phyloP scores from a whole-genome alignment of 1,284 basidiomycete genomes.

The Sanghuangporus weigelae region DNA sequence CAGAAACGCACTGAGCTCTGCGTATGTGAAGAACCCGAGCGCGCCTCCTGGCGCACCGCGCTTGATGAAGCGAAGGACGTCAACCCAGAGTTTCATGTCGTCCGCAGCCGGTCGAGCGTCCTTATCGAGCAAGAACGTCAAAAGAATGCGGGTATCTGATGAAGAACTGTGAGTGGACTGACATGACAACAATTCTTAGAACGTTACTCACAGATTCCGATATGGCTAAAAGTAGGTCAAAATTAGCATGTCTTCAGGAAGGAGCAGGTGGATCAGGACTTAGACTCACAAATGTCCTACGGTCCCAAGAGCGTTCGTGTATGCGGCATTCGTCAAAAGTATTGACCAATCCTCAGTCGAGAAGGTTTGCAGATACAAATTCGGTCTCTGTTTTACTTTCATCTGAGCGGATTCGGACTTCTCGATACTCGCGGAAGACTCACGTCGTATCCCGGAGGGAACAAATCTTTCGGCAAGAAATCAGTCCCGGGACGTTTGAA shows the following conservation, averaged over 20 bases:
- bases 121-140: constrained; percentile 52
- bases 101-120: constrained; percentile 43
- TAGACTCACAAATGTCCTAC: constrained; percentile 37
- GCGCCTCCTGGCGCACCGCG: constrained; percentile 47
- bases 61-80: constrained; percentile 55
- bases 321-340: constrained; percentile 53
- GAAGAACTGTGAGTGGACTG: background rate
- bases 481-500: constrained; percentile 51
- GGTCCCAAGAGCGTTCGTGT: constrained; percentile 46
- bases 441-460: constrained; percentile 52
- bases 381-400: constrained; percentile 34
- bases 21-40: constrained; percentile 61
- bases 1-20: constrained; percentile 44
- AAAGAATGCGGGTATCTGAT: constrained; percentile 50
- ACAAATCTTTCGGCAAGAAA: constrained; percentile 54
- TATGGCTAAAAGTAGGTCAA: constrained; percentile 34
- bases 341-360: constrained; percentile 54
- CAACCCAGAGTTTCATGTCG: constrained; percentile 65
- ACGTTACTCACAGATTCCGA: constrained; percentile 40
- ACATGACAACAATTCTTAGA: background rate
- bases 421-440: constrained; percentile 3
- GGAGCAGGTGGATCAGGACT: background rate
- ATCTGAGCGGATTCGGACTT: background rate
- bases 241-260: too few relatives aligned
- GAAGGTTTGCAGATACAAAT: constrained; percentile 63